These are phyloP conservation scores for Beta vulgaris DNA, from an alignment of 148 eudicot species.

Conservation along the genomic window DNA sequence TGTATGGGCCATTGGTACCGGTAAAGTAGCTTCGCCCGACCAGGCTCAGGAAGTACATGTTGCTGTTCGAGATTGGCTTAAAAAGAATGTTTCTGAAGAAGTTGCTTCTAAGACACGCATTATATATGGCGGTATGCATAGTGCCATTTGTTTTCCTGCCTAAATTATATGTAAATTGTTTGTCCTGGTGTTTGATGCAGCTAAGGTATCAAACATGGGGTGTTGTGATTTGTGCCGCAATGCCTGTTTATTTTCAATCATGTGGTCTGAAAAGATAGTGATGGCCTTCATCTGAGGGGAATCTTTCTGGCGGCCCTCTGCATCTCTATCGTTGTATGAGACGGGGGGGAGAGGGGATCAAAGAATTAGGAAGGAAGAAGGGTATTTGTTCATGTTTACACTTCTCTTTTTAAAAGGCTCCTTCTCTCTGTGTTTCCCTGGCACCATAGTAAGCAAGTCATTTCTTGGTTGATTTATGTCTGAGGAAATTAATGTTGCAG, in stretches of 20 bases:
- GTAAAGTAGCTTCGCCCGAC: slow-evolving; percentile 89
- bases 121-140: slow-evolving; percentile 82
- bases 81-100: slow-evolving; percentile 86
- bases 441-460: neutral
- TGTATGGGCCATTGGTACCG: slow-evolving; percentile 99
- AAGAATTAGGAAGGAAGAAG: neutral
- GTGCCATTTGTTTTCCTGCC: neutral
- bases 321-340: neutral
- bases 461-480: neutral
- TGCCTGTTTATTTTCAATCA: neutral
- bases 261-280: neutral
- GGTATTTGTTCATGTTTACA: neutral
- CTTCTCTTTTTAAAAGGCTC: neutral
- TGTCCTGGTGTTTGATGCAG: neutral
- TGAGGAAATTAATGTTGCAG: neutral
- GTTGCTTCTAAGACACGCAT: slow-evolving; percentile 95
- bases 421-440: neutral
- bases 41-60: slow-evolving; percentile 97
- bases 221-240: neutral
- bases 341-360: neutral
- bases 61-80: slow-evolving; percentile 96
- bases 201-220: neutral
- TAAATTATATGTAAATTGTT: neutral
- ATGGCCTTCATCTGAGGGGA: neutral
- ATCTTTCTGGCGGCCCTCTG: neutral